phyloP scores from a whole-genome alignment of 495 filamentous ascomycete genomes.

The Penicillium robsamsonii region DNA sequence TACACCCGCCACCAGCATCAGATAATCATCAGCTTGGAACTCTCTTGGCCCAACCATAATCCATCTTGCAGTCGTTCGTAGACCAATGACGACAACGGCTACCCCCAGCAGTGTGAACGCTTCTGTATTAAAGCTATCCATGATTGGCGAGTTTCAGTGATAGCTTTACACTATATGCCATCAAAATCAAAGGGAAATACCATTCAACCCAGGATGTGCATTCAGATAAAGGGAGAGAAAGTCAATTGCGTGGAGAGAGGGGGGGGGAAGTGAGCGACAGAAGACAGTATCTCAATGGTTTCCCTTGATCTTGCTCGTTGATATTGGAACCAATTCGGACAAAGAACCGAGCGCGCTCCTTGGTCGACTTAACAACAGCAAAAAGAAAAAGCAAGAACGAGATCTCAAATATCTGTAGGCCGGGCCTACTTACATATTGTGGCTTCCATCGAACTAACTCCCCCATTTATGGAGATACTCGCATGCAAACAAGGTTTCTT shows the following conservation, averaged over 20 bases:
- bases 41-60: conserved; percentile 48
- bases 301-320: conserved; percentile 17
- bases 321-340: conserved; percentile 29
- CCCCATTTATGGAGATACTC: neutral
- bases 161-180: conserved; percentile 1
- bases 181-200: conserved; percentile 4
- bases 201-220: conserved; percentile 11
- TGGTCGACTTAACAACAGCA: conserved; percentile 26
- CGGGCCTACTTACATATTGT: neutral
- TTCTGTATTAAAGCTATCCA: conserved; percentile 48
- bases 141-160: conserved; percentile 5
- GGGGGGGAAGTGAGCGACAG: conserved; percentile 3
- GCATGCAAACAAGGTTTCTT: conserved; percentile 3
- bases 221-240: conserved; percentile 25
- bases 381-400: neutral
- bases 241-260: conserved; percentile 9
- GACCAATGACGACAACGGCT: conserved; percentile 47
- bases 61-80: conserved; percentile 52
- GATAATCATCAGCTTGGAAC: conserved; percentile 57
- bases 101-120: conserved; percentile 52
- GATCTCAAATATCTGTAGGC: neutral
- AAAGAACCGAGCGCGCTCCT: conserved; percentile 20
- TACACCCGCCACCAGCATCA: conserved; percentile 58
- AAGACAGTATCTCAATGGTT: conserved; percentile 4
- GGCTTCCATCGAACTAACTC: neutral